Evolutionary conservation across 2,329 filamentous ascomycete species (phyloP).

Genomic region (Leptodontidium sp.): DNA sequence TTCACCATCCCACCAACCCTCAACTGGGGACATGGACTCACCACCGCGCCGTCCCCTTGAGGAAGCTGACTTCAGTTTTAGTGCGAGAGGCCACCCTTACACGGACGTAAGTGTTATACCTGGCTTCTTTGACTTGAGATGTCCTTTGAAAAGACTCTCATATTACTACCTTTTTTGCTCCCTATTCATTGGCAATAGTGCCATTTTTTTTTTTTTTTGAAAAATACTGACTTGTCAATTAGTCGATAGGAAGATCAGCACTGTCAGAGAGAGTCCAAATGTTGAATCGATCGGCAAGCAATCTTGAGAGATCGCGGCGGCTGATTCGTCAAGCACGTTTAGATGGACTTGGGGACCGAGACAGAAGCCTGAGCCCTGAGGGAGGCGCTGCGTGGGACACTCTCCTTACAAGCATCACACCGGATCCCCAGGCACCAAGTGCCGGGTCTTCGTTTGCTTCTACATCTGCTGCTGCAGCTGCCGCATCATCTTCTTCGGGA

Average conservation of each 20-base stretch:
- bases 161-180: not conserved
- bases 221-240: slow-evolving; percentile 14
- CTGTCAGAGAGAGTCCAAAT: slow-evolving; percentile 33
- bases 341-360: slow-evolving; percentile 84
- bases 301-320: slow-evolving; percentile 33
- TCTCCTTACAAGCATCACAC: slow-evolving; percentile 79
- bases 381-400: slow-evolving; percentile 77
- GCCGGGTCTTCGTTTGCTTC: slow-evolving; percentile 77
- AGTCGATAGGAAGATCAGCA: slow-evolving; percentile 21
- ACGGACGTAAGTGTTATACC: slow-evolving; percentile 23
- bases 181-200: not conserved
- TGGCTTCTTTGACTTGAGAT: not conserved
- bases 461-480: slow-evolving; percentile 41
- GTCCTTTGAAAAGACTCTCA: not conserved
- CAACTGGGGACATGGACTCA: slow-evolving; percentile 17
- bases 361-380: slow-evolving; percentile 80
- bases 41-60: slow-evolving; percentile 25
- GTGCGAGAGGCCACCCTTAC: not conserved
- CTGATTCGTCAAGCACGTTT: slow-evolving; percentile 47
- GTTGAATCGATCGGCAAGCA: slow-evolving; percentile 34
- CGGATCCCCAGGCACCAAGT: slow-evolving; percentile 82
- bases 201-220: not conserved
- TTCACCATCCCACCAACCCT: slow-evolving; percentile 30
- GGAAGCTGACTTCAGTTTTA: slow-evolving; percentile 27
- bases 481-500: slow-evolving; percentile 39